These are phyloP conservation scores for Pyricularia grisea DNA, from an alignment of 2,329 filamentous ascomycete species.

Conservation along the genomic window DNA sequence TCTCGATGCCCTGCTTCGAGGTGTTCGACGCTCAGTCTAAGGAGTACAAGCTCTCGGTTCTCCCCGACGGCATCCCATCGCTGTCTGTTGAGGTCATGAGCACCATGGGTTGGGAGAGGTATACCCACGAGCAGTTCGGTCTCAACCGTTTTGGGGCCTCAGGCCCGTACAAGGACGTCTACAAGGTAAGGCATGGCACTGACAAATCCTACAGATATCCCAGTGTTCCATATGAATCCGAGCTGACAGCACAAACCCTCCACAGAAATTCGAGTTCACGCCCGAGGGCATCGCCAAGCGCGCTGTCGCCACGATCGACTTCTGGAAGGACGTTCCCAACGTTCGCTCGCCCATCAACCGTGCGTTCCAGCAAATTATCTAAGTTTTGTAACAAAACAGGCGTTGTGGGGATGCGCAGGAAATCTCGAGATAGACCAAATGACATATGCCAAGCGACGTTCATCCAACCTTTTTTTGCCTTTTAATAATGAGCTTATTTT, in stretches of 20 bases:
- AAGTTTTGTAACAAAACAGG: slow-evolving; percentile 25
- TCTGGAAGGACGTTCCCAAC: slow-evolving; percentile 91
- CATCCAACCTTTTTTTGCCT: slow-evolving; percentile 1
- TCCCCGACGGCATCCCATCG: slow-evolving; percentile 89
- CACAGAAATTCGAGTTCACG: slow-evolving; percentile 97
- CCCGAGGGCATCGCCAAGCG: slow-evolving; percentile 95
- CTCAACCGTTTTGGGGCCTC: slow-evolving; percentile 98
- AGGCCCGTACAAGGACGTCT: slow-evolving; percentile 95
- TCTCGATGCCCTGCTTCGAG: slow-evolving; percentile 94
- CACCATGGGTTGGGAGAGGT: slow-evolving; percentile 98
- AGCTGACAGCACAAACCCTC: slow-evolving; percentile 17
- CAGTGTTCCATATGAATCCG: slow-evolving; percentile 2
- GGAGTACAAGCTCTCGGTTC: slow-evolving; percentile 87
- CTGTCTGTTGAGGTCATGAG: slow-evolving; percentile 94
- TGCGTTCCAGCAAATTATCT: slow-evolving; percentile 95
- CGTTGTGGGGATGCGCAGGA: neutral
- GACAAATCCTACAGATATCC: neutral
- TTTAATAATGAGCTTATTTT: slow-evolving; percentile 4
- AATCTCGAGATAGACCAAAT: neutral
- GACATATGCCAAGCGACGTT: slow-evolving; percentile 6
- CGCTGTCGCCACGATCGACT: slow-evolving; percentile 82
- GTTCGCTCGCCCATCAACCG: slow-evolving; percentile 93
- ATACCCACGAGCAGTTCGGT: slow-evolving; percentile 98
- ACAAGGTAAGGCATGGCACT: slow-evolving; percentile 51
- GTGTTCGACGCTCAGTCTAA: slow-evolving; percentile 90